Conservation (phyloP, 192 early-diverging fungal genomes). For the Linnemannia hyalina region DNA sequence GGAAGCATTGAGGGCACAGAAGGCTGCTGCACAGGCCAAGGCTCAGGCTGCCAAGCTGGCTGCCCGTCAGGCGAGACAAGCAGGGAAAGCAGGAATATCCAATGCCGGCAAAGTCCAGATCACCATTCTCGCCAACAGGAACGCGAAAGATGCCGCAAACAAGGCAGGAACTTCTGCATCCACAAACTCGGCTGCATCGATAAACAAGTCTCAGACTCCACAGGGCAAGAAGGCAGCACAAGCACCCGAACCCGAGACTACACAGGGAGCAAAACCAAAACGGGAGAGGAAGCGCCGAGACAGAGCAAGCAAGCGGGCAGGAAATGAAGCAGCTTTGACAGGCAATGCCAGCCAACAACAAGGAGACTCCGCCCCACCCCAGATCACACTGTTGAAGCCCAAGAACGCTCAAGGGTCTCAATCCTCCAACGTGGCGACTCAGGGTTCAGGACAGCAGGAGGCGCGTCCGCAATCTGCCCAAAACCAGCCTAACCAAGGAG, state of each 20-base stretch:
- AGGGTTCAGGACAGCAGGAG: not conserved
- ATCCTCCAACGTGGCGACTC: not conserved
- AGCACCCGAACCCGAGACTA: slow-evolving; percentile 1
- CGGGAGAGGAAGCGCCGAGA: slow-evolving; percentile 44
- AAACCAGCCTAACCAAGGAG: not conserved
- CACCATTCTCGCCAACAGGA: slow-evolving; percentile 43
- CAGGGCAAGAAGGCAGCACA: slow-evolving; percentile 1
- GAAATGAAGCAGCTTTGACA: slow-evolving; percentile 3
- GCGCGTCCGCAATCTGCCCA: not conserved
- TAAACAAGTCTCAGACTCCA: not conserved
- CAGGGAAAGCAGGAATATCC: slow-evolving; percentile 40
- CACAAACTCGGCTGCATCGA: not conserved
- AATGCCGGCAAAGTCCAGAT: slow-evolving; percentile 36
- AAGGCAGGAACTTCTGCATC: not conserved
- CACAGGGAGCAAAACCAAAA: slow-evolving; percentile 35
- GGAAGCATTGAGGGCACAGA: slow-evolving; percentile 79
- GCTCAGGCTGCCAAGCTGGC: slow-evolving; percentile 49
- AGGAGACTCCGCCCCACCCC: slow-evolving; percentile 8
- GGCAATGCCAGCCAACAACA: not conserved
- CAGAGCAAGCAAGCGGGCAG: slow-evolving; percentile 33
- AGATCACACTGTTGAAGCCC: slow-evolving; percentile 47
- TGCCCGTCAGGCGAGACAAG: slow-evolving; percentile 42
- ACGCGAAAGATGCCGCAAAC: slow-evolving; percentile 27
- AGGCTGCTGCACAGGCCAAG: slow-evolving; percentile 71
- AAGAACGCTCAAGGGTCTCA: not conserved